phyloP scores from a whole-genome alignment of 1,284 basidiomycete species.

The Cutaneotrichosporon spelunceum region DNA sequence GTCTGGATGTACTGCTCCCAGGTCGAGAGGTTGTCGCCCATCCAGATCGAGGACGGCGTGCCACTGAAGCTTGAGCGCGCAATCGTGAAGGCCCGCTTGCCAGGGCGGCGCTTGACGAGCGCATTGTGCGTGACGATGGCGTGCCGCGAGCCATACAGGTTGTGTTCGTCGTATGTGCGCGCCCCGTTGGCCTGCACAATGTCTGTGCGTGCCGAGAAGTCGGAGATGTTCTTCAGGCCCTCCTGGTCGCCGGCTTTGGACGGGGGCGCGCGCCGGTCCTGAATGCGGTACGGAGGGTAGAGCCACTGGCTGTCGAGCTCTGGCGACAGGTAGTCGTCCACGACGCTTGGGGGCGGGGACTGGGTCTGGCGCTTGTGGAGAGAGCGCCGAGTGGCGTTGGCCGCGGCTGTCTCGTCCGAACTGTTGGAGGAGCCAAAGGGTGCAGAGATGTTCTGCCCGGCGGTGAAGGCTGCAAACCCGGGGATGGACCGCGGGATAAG shows the following conservation, averaged over 20 bases:
- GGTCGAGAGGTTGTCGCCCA: conserved; percentile 64
- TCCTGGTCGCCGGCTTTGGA: conserved; percentile 21
- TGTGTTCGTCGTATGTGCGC: conserved; percentile 62
- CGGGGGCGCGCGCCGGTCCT: conserved; percentile 28
- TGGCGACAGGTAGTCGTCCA: conserved; percentile 27
- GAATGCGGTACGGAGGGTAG: conserved; percentile 30
- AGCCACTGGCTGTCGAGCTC: conserved; percentile 30
- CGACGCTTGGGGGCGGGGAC: conserved; percentile 5
- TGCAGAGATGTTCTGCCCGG: conserved; percentile 28
- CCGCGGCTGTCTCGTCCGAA: too few species aligned
- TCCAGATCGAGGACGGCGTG: conserved; percentile 58
- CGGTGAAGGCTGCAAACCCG: conserved; percentile 19
- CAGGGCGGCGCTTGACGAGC: conserved; percentile 62
- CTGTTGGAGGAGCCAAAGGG: background rate
- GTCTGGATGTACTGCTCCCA: conserved; percentile 49
- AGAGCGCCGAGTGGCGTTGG: background rate
- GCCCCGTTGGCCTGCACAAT: conserved; percentile 62
- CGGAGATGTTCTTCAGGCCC: conserved; percentile 31
- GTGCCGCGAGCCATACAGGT: conserved; percentile 70
- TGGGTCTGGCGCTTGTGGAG: conserved; percentile 2
- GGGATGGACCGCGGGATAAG: conserved; percentile 20
- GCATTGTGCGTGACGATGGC: conserved; percentile 61
- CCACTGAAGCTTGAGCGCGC: conserved; percentile 70
- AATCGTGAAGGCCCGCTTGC: conserved; percentile 62
- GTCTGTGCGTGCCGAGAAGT: conserved; percentile 52